Percentiles rank a stretch among this genome's conserved stretches.
Conservation (phyloP, 1,284 basidiomycete species). For the Rhodotorula sp. region DNA sequence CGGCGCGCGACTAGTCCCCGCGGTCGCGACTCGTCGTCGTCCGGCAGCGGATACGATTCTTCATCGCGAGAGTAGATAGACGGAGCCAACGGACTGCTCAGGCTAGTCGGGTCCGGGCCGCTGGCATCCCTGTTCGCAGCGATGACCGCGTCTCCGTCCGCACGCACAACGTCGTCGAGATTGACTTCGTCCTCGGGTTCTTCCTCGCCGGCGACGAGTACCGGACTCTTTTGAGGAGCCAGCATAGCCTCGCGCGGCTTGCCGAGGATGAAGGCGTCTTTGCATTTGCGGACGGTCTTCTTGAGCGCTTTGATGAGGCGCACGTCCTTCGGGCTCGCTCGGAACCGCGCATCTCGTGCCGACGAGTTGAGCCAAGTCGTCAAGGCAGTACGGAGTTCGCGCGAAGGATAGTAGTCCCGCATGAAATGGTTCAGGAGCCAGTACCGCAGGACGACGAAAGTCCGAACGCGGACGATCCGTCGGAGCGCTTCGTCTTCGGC, state of each 20-base stretch:
- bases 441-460: slow-evolving; percentile 79
- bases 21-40: neutral
- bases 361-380: slow-evolving; percentile 74
- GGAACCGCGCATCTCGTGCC: slow-evolving; percentile 63
- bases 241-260: neutral
- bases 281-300: slow-evolving; percentile 75
- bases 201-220: slow-evolving; percentile 9
- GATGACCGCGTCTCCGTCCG: neutral
- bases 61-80: neutral
- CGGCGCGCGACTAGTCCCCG: slow-evolving; percentile 39
- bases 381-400: slow-evolving; percentile 66
- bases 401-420: slow-evolving; percentile 79
- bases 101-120: no score
- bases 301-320: slow-evolving; percentile 73
- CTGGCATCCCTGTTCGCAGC: neutral
- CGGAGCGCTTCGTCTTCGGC: slow-evolving; percentile 56
- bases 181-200: slow-evolving; percentile 27
- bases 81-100: no score
- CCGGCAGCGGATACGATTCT: neutral
- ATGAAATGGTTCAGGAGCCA: slow-evolving; percentile 84
- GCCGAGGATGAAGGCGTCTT: slow-evolving; percentile 55
- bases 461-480: slow-evolving; percentile 75
- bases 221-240: neutral
- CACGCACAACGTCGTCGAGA: neutral
- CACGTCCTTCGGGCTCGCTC: slow-evolving; percentile 64